Evolutionary conservation across 2,329 filamentous ascomycete species (phyloP).

Genomic region (Exophiala mesophila): DNA sequence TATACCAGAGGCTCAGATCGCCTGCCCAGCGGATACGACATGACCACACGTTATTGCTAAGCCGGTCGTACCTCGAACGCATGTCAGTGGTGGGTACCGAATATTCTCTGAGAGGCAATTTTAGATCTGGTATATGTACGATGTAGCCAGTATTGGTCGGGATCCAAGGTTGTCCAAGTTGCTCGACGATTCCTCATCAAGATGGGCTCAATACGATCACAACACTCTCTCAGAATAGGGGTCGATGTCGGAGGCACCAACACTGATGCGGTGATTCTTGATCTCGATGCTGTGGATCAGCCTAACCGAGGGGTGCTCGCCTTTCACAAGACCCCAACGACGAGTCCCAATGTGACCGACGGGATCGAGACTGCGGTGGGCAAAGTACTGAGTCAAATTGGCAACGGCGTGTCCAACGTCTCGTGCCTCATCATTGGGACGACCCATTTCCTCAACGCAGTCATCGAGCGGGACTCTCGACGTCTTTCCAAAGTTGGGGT

Average conservation of each 20-base stretch:
- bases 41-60: too few relatives aligned
- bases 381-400: conserved; percentile 38
- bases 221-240: neutral
- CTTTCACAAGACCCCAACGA: conserved; percentile 49
- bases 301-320: conserved; percentile 41
- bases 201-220: neutral
- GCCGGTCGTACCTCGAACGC: too few relatives aligned
- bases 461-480: conserved; percentile 43
- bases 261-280: conserved; percentile 43
- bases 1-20: too few relatives aligned
- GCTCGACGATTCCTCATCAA: too few relatives aligned
- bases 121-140: too few relatives aligned
- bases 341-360: conserved; percentile 46
- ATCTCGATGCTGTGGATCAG: conserved; percentile 34
- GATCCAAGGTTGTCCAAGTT: too few relatives aligned
- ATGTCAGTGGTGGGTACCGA: too few relatives aligned
- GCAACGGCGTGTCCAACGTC: conserved; percentile 36
- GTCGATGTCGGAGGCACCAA: conserved; percentile 29
- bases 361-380: conserved; percentile 46
- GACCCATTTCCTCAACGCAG: conserved; percentile 48
- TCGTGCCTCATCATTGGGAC: conserved; percentile 49
- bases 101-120: too few relatives aligned
- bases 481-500: conserved; percentile 44
- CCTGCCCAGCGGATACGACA: too few relatives aligned
- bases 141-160: too few relatives aligned